Base-by-base conservation (phyloP, 1,284 basidiomycete species). In the Marasmius sp. region DNA sequence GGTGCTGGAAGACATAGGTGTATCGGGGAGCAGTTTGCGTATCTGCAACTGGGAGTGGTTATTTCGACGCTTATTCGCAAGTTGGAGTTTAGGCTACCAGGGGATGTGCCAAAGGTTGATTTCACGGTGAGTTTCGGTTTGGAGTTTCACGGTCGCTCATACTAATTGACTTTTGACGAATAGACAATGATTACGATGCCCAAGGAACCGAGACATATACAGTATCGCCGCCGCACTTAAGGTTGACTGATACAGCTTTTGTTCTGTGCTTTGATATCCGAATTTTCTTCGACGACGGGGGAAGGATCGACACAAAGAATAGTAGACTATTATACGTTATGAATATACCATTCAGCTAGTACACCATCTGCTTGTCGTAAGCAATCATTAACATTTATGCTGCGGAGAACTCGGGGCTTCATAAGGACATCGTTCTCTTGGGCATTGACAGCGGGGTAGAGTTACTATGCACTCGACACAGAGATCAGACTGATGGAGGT, bases 21-120 rank as follows among this genome's bases (percentile, higher is more conserved):
- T 75, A 97, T 97, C 67, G 95, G 95, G 66, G 95, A 97, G 79
- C 93, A 95, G 85, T 99, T 98, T 71, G 97, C 97, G 14, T 97
- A 98, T 74, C 77, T 98, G 60, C 97, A 99, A 77, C 81, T 99
- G 33, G 92, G 94, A 50, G 89, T 90, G 6, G 84, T 99, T 72
- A 79, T 99, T 64, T 75, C 88, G 8, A 93, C 90, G 10, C 74
- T 99, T 63, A 79, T 98, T 45, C 88, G 96, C 59, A 78, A 85
- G 62, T 80, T 93, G 64, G 92, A 94, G 72, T 73, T 98, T 73
- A 84, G 83, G 59, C 79, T 97, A 43, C 88, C 82, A 47, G 76
- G 78, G 41, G 73, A 75, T 3, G 81, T 99, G 64, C 95, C 97
- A 2, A 81, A 83, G 52, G 88, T 95, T 61, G 95, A 99, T 77